Evolutionary conservation across 164 flowering plant species (phyloP).

Genomic region (Brasenia schreberi): DNA sequence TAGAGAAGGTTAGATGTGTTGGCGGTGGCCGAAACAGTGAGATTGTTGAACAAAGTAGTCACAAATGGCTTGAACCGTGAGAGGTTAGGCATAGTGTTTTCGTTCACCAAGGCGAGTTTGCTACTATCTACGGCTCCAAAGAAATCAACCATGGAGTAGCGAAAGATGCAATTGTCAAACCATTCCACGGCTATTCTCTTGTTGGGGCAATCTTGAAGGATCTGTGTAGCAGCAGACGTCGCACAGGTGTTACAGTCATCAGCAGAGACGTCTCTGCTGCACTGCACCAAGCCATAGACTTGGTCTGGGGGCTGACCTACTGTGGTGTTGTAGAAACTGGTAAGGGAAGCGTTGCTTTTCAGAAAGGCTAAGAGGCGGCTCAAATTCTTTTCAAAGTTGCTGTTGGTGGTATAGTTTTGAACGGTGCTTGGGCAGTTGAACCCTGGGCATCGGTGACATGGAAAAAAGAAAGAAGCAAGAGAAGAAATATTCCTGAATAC

Average conservation of each 20-base stretch:
- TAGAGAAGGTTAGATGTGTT: neutral
- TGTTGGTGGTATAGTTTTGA: constrained; percentile 3
- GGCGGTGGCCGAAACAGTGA: neutral
- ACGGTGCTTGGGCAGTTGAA: neutral
- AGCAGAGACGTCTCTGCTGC: neutral
- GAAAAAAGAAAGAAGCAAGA: neutral
- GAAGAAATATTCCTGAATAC: neutral
- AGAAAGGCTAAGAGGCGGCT: neutral
- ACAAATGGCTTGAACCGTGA: neutral
- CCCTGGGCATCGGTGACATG: neutral
- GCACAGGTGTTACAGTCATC: neutral
- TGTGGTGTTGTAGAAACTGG: constrained; percentile 1
- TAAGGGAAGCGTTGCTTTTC: neutral
- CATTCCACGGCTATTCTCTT: neutral
- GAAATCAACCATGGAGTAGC: constrained; percentile 1
- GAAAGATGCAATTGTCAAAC: constrained; percentile 2
- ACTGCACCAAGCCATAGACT: constrained; percentile 1
- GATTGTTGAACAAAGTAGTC: neutral
- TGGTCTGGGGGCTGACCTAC: neutral
- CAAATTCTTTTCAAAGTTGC: constrained; percentile 11
- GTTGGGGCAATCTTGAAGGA: neutral
- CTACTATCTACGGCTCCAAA: neutral
- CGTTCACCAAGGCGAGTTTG: neutral
- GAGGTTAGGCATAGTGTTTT: neutral
- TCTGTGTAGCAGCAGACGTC: neutral